Evolutionary conservation across 257 asterid species (phyloP), one percentile per base, ranked within the genome.

Genomic region (Nicotiana otophora): DNA sequence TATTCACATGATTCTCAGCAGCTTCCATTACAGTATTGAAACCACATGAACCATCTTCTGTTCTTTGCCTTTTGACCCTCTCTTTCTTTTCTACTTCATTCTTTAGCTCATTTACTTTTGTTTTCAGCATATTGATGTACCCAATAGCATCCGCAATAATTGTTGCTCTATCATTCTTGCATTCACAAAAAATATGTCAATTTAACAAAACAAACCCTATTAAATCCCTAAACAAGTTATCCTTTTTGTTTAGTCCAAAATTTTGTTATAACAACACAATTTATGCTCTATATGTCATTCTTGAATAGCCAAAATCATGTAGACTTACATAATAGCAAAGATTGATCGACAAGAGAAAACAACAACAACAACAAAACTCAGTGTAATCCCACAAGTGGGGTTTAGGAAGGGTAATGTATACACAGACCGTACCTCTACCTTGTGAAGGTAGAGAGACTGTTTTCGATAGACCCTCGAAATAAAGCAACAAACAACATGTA

Each of bases 81-180:
- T 91, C 94, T 54, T 92, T 95, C 89, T 92, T 90, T 87, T 92
- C 97, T 82, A 90, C 91, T 39, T 88, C 80, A 11, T 61, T 87
- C 58, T 88, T 87, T 6, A 92, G 90, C 83, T 92, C 93, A 23
- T 62, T 58, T 84, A 89, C 89, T 46, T 90, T 88, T 85, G 89
- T 88, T 84, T 90, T 91, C 66, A 92, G 92, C 91, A 91, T 93
- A 28, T 91, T 83, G 77, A 92, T 92, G 92, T 92, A 89, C 14
- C 53, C 61, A 3, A 91, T 92, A 0, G 97, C 97, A 54, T 92
- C 93, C 55, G 83, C 91, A 81, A 92, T 90, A 0, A 87, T 82
- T 20, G 97, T 87, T 7, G 95, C 97, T 80, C 92, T 89, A 69
- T 91, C 95, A 54, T 80, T 85, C 97, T 92, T 83, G 2, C 16